These are phyloP conservation scores for Talaromyces atroroseus DNA, from an alignment of 2,329 filamentous ascomycete genomes.

Conservation along the genomic window DNA sequence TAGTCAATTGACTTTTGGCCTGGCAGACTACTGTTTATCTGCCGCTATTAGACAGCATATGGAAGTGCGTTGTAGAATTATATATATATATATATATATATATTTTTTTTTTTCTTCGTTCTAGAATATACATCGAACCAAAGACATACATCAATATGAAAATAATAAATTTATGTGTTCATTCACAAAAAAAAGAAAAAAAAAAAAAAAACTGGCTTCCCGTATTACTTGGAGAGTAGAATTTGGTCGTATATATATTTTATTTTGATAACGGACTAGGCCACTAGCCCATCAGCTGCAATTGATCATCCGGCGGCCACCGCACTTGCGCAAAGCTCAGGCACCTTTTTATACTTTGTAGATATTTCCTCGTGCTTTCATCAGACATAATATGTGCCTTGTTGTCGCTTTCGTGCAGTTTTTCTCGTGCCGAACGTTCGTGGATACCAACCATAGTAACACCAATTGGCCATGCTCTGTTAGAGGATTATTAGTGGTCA, in stretches of 20 bases:
- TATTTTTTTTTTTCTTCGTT: too few relatives aligned
- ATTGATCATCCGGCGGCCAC: slow-evolving; percentile 88
- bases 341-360: slow-evolving; percentile 97
- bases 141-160: not conserved
- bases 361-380: slow-evolving; percentile 87
- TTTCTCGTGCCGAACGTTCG: slow-evolving; percentile 91
- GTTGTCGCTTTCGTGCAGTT: slow-evolving; percentile 73
- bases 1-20: not conserved
- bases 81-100: too few relatives aligned
- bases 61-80: not conserved
- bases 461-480: slow-evolving; percentile 87
- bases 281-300: slow-evolving; percentile 91
- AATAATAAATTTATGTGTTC: not conserved
- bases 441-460: slow-evolving; percentile 99
- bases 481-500: not conserved
- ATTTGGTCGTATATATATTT: not conserved
- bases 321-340: slow-evolving; percentile 93
- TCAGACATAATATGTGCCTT: slow-evolving; percentile 96
- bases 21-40: slow-evolving; percentile 8
- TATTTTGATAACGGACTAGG: slow-evolving; percentile 31
- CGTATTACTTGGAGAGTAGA: not conserved
- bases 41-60: not conserved
- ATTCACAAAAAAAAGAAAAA: too few relatives aligned
- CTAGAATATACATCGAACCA: not conserved
- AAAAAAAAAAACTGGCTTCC: too few relatives aligned